A percentile compares a stretch with the other conserved stretches of the same genome.
Conservation (phyloP, 495 filamentous ascomycete genomes). For the Schizothecium vesticola region DNA sequence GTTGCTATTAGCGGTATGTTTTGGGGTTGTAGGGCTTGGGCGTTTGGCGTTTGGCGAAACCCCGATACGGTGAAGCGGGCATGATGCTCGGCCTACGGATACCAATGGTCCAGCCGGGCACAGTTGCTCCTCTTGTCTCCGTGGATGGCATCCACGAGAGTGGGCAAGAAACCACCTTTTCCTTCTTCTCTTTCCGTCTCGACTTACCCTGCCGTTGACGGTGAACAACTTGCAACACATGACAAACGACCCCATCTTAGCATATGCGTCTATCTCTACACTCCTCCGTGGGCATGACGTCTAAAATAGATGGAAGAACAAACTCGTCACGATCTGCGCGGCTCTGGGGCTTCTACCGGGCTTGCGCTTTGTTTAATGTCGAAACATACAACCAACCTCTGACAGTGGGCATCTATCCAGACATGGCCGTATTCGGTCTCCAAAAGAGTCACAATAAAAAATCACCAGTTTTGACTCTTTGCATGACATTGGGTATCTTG, state of each 20-base stretch:
- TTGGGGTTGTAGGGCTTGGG: background rate
- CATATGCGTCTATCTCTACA: constrained; percentile 59
- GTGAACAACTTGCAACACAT: background rate
- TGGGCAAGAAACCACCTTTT: background rate
- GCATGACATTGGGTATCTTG: background rate
- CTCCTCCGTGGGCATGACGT: constrained; percentile 59
- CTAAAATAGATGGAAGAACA: constrained; percentile 75
- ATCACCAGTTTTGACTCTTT: background rate
- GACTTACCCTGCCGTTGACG: background rate
- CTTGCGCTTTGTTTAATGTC: constrained; percentile 45
- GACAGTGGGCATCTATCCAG: background rate
- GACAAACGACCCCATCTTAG: constrained; percentile 47
- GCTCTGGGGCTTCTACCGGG: constrained; percentile 30
- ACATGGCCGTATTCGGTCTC: too few relatives aligned
- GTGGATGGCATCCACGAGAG: background rate
- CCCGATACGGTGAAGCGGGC: background rate
- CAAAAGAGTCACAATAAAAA: background rate
- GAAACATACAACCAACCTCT: constrained; percentile 22
- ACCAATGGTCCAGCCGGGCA: background rate
- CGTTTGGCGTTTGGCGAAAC: background rate
- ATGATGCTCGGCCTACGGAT: too few relatives aligned
- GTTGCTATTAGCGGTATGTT: background rate
- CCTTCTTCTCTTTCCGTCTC: background rate
- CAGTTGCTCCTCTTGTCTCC: background rate
- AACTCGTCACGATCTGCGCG: constrained; percentile 47